These are phyloP conservation scores for Aspergillus latus DNA, from an alignment of 2,329 filamentous ascomycete genomes.

Conservation along the genomic window DNA sequence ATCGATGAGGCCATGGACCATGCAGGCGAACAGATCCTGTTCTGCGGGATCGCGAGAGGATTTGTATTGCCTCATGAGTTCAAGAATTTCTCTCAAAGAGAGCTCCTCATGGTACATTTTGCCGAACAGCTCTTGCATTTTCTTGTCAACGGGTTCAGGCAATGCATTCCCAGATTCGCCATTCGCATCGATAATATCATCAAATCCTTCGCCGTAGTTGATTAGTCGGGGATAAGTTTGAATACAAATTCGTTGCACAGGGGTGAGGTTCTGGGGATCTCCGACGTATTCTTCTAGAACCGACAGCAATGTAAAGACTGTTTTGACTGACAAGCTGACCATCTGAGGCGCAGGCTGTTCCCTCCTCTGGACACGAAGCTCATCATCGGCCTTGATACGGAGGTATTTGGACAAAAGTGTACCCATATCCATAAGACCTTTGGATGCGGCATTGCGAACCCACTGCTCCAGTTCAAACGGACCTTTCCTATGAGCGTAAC, in stretches of 20 bases:
- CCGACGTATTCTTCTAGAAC: slow-evolving; percentile 69
- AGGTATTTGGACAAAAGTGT: slow-evolving; percentile 75
- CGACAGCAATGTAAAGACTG: slow-evolving; percentile 75
- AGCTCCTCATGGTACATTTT: slow-evolving; percentile 95
- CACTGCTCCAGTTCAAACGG: slow-evolving; percentile 79
- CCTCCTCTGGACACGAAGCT: slow-evolving; percentile 69
- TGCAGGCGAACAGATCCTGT: slow-evolving; percentile 95
- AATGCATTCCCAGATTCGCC: slow-evolving; percentile 78
- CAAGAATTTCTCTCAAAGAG: slow-evolving; percentile 80
- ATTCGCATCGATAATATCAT: slow-evolving; percentile 86
- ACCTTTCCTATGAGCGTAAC: slow-evolving; percentile 76
- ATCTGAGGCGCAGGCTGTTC: slow-evolving; percentile 66
- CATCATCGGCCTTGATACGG: slow-evolving; percentile 78
- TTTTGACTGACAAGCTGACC: slow-evolving; percentile 78
- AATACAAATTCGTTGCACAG: slow-evolving; percentile 82
- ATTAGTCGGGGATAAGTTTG: slow-evolving; percentile 91
- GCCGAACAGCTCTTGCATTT: slow-evolving; percentile 98
- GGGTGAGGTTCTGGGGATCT: slow-evolving; percentile 68
- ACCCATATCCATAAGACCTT: slow-evolving; percentile 67
- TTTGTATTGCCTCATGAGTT: slow-evolving; percentile 82
- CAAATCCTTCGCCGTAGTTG: slow-evolving; percentile 91
- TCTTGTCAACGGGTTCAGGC: slow-evolving; percentile 73
- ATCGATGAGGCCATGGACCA: slow-evolving; percentile 97
- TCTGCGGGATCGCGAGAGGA: slow-evolving; percentile 78
- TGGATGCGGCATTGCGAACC: slow-evolving; percentile 67